Conservation (phyloP, 164 flowering plant genomes). For the Platanus orientalis region DNA sequence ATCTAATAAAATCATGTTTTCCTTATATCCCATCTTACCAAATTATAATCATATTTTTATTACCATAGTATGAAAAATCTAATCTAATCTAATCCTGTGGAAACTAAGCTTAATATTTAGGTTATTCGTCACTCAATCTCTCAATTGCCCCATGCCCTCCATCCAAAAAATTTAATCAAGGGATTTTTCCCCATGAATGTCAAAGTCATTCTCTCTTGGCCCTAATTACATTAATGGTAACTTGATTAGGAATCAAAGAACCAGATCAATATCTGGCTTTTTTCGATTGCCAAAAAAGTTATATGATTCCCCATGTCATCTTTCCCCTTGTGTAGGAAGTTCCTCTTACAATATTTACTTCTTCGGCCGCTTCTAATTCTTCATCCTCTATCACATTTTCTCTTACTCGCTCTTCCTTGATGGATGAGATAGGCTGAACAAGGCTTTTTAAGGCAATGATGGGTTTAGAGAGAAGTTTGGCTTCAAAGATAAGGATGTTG, state of each 20-base stretch:
- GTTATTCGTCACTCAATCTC: conserved; percentile 87
- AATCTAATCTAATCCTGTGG: too few species aligned
- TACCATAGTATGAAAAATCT: too few species aligned
- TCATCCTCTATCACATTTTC: conserved; percentile 6
- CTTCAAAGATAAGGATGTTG: conserved; percentile 17
- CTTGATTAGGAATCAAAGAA: conserved; percentile 51
- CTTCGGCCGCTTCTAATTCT: conserved; percentile 11
- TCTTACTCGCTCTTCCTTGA: not conserved
- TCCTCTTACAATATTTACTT: conserved; percentile 2
- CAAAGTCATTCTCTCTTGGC: conserved; percentile 76
- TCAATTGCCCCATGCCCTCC: conserved; percentile 60
- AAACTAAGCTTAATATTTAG: conserved; percentile 66
- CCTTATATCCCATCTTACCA: too few species aligned
- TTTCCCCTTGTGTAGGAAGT: conserved; percentile 13
- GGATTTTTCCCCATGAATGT: conserved; percentile 53
- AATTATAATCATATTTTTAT: too few species aligned
- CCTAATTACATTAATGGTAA: conserved; percentile 55
- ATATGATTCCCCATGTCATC: conserved; percentile 33
- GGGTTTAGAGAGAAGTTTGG: conserved; percentile 44
- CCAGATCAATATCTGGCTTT: conserved; percentile 19
- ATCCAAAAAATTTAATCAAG: conserved; percentile 78
- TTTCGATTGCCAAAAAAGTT: conserved; percentile 37
- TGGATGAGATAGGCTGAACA: conserved; percentile 39
- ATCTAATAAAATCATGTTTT: too few species aligned
- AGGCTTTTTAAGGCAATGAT: conserved; percentile 65